Base-by-base conservation (phyloP, 257 asterid species). In the Buddleja alternifolia region DNA sequence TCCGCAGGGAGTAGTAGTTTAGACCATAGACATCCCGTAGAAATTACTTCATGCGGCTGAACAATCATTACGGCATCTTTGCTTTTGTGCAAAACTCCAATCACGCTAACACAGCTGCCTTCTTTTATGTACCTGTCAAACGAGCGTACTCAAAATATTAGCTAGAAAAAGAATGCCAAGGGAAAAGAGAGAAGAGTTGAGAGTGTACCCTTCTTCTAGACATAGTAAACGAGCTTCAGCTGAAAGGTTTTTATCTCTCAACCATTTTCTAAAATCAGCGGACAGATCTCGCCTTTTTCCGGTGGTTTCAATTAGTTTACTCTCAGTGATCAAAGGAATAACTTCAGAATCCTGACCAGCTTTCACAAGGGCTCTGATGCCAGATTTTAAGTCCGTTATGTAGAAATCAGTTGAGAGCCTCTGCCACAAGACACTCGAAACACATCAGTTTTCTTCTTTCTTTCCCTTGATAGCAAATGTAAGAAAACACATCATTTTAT, bases 1-100 rank as follows among this genome's bases (percentile, higher is more conserved):
- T 83, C 88, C 10, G 65, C 64, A 0, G 88, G 85, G 11, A 83
- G 72, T 32, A 79, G 78, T 41, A 83, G 70, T 61, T 75, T 80
- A 32, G 21, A 50, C 85, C 81, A 79, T 19, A 64, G 44, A 63
- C 83, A 80, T 21, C 85, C 81, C 0, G 85, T 77, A 4, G 80
- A 83, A 45, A 72, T 55, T n/a, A 72, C 20, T 54, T 77, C 83
- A 15, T 62, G 73, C 0, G 81, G 85, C 57, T 69, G 69, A 46
- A 65, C 76, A 2, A 82, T 66, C 80, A 70, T 72, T 42, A 73
- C 40, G 10, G 23, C 48, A 24, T 70, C 75, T 15, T 24, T 66
- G 25, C 16, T 62, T 37, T 59, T 77, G 1, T 50, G 73, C 55
- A 80, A 58, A 8, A 79, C 44, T 42, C 88, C 83, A 2, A 80